Conservation (phyloP, 495 filamentous ascomycete genomes). For the Recurvomyces mirabilis region DNA sequence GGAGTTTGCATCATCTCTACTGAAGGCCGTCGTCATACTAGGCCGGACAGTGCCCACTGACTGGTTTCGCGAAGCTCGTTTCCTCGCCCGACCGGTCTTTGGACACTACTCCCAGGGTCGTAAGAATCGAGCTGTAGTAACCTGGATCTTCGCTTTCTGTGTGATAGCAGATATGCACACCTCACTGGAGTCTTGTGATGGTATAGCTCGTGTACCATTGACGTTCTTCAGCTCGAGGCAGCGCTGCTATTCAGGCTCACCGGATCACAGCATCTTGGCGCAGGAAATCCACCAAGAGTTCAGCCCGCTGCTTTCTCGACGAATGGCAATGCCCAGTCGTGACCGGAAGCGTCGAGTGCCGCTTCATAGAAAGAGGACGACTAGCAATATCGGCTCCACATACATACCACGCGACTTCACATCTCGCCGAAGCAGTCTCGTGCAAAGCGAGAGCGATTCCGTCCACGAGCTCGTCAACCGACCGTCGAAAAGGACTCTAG, state of each 20-base stretch:
- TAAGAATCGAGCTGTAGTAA: slow-evolving; percentile 17
- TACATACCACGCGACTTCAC: not conserved
- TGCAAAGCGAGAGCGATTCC: slow-evolving; percentile 9
- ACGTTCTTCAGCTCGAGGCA: slow-evolving; percentile 48
- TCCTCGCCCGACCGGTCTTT: slow-evolving; percentile 39
- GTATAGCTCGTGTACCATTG: slow-evolving; percentile 37
- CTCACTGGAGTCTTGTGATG: slow-evolving; percentile 31
- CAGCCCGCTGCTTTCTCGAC: slow-evolving; percentile 24
- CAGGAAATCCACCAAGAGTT: slow-evolving; percentile 41
- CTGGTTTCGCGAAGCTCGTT: slow-evolving; percentile 37
- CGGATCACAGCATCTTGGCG: slow-evolving; percentile 42
- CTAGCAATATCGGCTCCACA: not conserved
- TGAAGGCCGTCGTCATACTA: slow-evolving; percentile 25
- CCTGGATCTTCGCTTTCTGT: slow-evolving; percentile 43
- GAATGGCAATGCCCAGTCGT: not conserved
- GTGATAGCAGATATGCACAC: slow-evolving; percentile 42
- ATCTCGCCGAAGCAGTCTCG: slow-evolving; percentile 4
- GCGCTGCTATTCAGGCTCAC: slow-evolving; percentile 39
- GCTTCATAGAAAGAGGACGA: not conserved
- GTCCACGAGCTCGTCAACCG: slow-evolving; percentile 17
- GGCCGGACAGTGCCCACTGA: slow-evolving; percentile 35
- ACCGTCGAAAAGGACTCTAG: slow-evolving; percentile 2
- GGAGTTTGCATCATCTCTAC: slow-evolving; percentile 5
- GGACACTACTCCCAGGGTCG: slow-evolving; percentile 31
- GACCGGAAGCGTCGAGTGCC: not conserved